Percentiles rank a stretch among this genome's conserved stretches.
Evolutionary conservation across 2,329 filamentous ascomycete species (phyloP).

Genomic region (Aspergillus caelatus): DNA sequence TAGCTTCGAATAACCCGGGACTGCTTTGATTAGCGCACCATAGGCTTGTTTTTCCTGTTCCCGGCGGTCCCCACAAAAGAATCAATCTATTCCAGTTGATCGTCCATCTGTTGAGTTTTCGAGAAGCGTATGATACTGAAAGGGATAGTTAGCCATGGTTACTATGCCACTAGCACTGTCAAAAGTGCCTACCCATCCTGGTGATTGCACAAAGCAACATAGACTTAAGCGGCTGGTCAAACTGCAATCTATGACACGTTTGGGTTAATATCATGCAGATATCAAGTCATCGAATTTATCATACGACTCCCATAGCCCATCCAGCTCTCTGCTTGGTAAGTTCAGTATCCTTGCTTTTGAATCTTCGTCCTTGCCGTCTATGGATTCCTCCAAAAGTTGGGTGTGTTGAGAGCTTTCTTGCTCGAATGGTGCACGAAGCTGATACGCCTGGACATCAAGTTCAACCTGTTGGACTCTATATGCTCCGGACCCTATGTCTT

Average conservation of each 20-base stretch:
- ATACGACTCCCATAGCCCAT: constrained; percentile 49
- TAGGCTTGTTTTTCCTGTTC: constrained; percentile 79
- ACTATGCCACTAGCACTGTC: background rate
- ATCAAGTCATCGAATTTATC: constrained; percentile 5
- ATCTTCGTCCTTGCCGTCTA: constrained; percentile 27
- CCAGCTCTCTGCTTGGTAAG: constrained; percentile 44
- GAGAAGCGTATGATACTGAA: constrained; percentile 34
- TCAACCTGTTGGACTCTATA: constrained; percentile 36
- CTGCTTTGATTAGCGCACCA: constrained; percentile 15
- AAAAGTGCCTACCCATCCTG: constrained; percentile 37
- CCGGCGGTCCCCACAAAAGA: constrained; percentile 88
- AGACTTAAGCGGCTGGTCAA: constrained; percentile 45
- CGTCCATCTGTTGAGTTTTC: constrained; percentile 38
- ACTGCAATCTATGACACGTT: constrained; percentile 40
- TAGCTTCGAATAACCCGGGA: background rate
- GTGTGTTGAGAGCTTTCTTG: constrained; percentile 26
- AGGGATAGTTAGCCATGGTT: constrained; percentile 2
- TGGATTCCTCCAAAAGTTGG: constrained; percentile 17
- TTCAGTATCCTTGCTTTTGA: constrained; percentile 36
- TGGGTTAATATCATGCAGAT: background rate
- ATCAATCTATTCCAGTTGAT: constrained; percentile 60
- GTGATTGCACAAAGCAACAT: constrained; percentile 44
- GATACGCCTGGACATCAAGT: constrained; percentile 49
- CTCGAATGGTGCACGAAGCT: constrained; percentile 31
- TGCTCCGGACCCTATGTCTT: constrained; percentile 25